Evolutionary conservation across 257 asterid genomes (phyloP).

Genomic region (Rhazya stricta): DNA sequence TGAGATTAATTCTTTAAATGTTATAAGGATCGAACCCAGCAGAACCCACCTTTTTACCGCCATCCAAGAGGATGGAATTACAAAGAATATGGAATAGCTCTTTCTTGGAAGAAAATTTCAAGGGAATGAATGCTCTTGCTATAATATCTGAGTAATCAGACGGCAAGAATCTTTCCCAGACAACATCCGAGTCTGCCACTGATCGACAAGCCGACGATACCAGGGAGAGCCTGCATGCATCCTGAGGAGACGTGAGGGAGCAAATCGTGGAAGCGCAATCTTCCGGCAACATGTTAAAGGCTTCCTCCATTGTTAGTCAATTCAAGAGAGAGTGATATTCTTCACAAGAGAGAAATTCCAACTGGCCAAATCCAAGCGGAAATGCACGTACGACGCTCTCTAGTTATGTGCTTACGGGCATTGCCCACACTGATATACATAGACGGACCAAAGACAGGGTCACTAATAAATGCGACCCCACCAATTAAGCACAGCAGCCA

Average conservation of each 20-base stretch:
- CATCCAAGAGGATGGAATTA: slow-evolving; percentile 24
- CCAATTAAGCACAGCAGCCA: too few species aligned
- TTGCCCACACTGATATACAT: too few species aligned
- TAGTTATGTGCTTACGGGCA: too few species aligned
- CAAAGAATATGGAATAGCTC: slow-evolving; percentile 21
- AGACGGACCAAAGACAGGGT: too few species aligned
- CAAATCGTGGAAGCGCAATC: slow-evolving; percentile 23
- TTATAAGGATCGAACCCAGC: background rate
- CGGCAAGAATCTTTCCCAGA: slow-evolving; percentile 37
- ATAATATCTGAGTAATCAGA: slow-evolving; percentile 19
- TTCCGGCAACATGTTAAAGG: slow-evolving; percentile 24
- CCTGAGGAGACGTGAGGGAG: slow-evolving; percentile 30
- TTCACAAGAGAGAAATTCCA: background rate
- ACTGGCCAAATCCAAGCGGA: too few species aligned
- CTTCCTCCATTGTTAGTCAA: background rate
- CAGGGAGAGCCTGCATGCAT: slow-evolving; percentile 21
- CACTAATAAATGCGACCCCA: too few species aligned
- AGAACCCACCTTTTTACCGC: slow-evolving; percentile 27
- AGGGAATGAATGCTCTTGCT: slow-evolving; percentile 12
- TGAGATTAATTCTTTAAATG: too few species aligned
- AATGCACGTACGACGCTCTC: too few species aligned
- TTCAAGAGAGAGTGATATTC: background rate
- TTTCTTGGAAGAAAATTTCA: slow-evolving; percentile 28
- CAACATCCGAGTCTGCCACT: slow-evolving; percentile 25
- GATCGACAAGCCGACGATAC: slow-evolving; percentile 21